A percentile compares a stretch with the other conserved stretches of the same genome.
phyloP scores from a whole-genome alignment of 441 rosid genomes.

The Gossypium schwendimanii region DNA sequence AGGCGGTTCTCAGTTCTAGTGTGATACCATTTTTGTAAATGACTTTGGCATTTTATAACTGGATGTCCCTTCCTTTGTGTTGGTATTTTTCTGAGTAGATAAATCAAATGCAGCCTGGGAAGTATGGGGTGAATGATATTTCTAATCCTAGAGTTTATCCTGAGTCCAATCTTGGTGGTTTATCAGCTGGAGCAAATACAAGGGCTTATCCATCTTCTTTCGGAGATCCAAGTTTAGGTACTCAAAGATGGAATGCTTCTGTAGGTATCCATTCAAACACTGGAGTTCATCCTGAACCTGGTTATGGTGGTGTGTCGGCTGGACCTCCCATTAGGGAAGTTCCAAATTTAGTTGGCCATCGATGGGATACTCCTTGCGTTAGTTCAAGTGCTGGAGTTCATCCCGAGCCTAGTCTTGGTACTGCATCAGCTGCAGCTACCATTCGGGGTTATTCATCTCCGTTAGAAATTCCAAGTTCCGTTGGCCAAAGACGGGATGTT shows the following conservation, averaged over 20 bases:
- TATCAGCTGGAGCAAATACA: slow-evolving; percentile 6
- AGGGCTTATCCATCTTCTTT: slow-evolving; percentile 29
- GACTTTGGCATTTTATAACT: not conserved
- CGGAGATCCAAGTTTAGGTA: slow-evolving; percentile 21
- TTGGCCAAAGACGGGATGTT: slow-evolving; percentile 18
- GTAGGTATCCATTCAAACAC: slow-evolving; percentile 18
- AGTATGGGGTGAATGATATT: not conserved
- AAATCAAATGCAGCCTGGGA: slow-evolving; percentile 19
- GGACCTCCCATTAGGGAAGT: slow-evolving; percentile 26
- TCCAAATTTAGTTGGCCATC: slow-evolving; percentile 20
- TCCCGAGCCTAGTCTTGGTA: slow-evolving; percentile 24
- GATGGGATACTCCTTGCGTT: slow-evolving; percentile 24
- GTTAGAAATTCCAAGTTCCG: slow-evolving; percentile 22
- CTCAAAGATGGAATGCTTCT: slow-evolving; percentile 23
- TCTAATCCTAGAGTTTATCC: slow-evolving; percentile 10
- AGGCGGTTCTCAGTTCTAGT: slow-evolving; percentile 17
- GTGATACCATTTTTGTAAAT: not conserved
- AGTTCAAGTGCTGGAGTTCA: slow-evolving; percentile 19
- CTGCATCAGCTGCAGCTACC: slow-evolving; percentile 9
- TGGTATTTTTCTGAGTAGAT: slow-evolving; percentile 18
- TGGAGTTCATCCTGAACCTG: slow-evolving; percentile 22
- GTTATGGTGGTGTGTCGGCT: slow-evolving; percentile 21
- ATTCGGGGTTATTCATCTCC: slow-evolving; percentile 27
- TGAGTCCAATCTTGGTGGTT: slow-evolving; percentile 22
- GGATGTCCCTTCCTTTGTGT: not conserved